Evolutionary conservation across 179 eudicot genomes (phyloP).

Genomic region (Beta lomatogona): DNA sequence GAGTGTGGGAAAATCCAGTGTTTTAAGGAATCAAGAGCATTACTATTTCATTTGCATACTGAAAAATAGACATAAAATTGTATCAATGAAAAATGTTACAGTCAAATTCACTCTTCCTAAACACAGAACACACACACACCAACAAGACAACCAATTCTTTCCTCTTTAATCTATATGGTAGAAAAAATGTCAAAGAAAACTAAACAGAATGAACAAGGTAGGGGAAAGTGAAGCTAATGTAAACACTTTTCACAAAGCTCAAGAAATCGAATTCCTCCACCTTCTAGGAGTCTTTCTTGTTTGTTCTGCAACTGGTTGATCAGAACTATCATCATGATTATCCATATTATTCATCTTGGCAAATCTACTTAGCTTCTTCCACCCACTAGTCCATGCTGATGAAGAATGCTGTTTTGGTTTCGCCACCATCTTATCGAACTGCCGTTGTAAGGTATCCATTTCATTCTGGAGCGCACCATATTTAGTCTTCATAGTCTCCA

Average conservation of each 20-base stretch:
- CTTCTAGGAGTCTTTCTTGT: constrained; percentile 59
- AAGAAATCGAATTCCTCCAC: constrained; percentile 89
- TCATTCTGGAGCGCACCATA: constrained; percentile 70
- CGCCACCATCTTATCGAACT: constrained; percentile 57
- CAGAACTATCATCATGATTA: constrained; percentile 45
- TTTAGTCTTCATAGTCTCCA: constrained; percentile 70
- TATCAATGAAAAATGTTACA: constrained; percentile 11
- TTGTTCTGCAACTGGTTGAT: constrained; percentile 35
- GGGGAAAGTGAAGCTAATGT: neutral
- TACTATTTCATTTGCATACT: neutral
- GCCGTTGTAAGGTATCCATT: constrained; percentile 64
- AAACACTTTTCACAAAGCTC: constrained; percentile 12
- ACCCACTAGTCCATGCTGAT: constrained; percentile 70
- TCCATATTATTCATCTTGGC: constrained; percentile 56
- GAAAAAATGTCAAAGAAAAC: neutral
- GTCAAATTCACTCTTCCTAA: constrained; percentile 10
- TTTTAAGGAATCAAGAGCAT: neutral
- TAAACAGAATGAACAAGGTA: neutral
- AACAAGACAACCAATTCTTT: neutral
- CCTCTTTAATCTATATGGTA: constrained; percentile 3
- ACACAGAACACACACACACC: neutral
- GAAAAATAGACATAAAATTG: neutral
- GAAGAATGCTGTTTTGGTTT: constrained; percentile 52
- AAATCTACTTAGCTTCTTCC: constrained; percentile 77
- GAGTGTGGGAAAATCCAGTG: neutral